A percentile compares a stretch with the other conserved stretches of the same genome.
These are phyloP conservation scores for Lactifluus pinguis DNA, from an alignment of 768 basidiomycete species.

Conservation along the genomic window DNA sequence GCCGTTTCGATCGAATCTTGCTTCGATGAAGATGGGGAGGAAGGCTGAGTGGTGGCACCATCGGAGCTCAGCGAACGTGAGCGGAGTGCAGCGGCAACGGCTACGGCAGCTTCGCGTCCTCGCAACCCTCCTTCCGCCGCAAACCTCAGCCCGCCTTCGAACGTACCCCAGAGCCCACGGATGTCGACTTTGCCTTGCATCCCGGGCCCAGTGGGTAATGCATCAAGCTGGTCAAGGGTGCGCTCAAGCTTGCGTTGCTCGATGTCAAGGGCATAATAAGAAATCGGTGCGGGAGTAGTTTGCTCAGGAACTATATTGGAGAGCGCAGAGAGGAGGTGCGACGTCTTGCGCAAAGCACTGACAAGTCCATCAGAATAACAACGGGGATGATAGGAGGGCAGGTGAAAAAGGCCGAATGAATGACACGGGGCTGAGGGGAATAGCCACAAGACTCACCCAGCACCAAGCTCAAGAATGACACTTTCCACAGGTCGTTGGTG, in stretches of 20 bases:
- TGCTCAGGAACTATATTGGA: slow-evolving; percentile 40
- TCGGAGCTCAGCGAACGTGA: slow-evolving; percentile 33
- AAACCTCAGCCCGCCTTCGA: slow-evolving; percentile 79
- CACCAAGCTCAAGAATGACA: slow-evolving; percentile 83
- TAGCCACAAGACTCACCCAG: slow-evolving; percentile 56
- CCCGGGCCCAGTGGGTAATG: slow-evolving; percentile 50
- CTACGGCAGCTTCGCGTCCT: slow-evolving; percentile 18
- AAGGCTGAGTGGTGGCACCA: slow-evolving; percentile 18
- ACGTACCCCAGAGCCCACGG: slow-evolving; percentile 86
- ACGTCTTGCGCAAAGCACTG: slow-evolving; percentile 85
- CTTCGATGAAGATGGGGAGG: slow-evolving; percentile 16
- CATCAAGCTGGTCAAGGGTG: slow-evolving; percentile 58
- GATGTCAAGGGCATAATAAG: slow-evolving; percentile 90
- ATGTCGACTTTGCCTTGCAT: slow-evolving; percentile 66
- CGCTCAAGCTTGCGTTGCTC: slow-evolving; percentile 80
- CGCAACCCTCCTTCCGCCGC: slow-evolving; percentile 24
- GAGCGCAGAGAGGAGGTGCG: slow-evolving; percentile 67
- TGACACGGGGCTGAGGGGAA: neutral
- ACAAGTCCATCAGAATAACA: neutral
- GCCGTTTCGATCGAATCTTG: slow-evolving; percentile 23
- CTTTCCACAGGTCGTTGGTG: slow-evolving; percentile 32
- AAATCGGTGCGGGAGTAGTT: slow-evolving; percentile 42
- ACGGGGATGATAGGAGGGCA: neutral
- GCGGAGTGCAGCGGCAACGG: neutral
- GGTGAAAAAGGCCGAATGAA: neutral